Evolutionary conservation across 169 alveolate genomes (phyloP), one percentile per base, ranked within the genome.

Genomic region (Plasmodium relictum): DNA sequence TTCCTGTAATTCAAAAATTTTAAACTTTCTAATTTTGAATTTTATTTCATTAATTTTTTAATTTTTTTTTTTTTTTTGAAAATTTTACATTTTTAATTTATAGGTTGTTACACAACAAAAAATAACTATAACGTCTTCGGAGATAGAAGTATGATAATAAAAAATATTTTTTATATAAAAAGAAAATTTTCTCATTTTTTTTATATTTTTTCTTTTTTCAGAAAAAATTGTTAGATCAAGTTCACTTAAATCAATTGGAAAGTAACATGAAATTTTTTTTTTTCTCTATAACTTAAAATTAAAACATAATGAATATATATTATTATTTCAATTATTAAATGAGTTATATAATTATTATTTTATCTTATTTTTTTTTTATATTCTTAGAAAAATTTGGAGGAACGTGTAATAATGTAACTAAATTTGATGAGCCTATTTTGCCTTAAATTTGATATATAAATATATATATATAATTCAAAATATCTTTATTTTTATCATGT

Each of bases 361-460:
- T 20, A 7, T 22, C 22, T 9, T 6, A 5, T 71, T 14, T 62
- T 59, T 39, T 39, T 12, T 41, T 39, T 45, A n/a, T 68, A 5
- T 62, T 74, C 42, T 24, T 20, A 76, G 88, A 63, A 76, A 76
- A 76, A 63, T 76, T 61, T 22, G 88, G 88, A 62, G 88, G 88
- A 41, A 44, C 61, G 18, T 76, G 88, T 37, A 74, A 76, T 7
- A 76, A 76, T 20, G 68, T 54, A 24, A 62, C 88, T 14, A n/a
- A 9, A 22, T 76, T 76, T 54, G n/a, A 61, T 7, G 65, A 76
- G 3, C 88, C 88, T 9, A 63, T 62, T 52, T 26, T 76, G 37
- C 88, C 88, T 20, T 76, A 76, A 73, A 20, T 31, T 31, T 31
- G 16, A 12, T 14, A 31, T 45, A 50, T 45, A 45, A n/a, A n/a